These are phyloP conservation scores for Dillenia turbinata DNA, from an alignment of 164 flowering plant species.

Conservation along the genomic window DNA sequence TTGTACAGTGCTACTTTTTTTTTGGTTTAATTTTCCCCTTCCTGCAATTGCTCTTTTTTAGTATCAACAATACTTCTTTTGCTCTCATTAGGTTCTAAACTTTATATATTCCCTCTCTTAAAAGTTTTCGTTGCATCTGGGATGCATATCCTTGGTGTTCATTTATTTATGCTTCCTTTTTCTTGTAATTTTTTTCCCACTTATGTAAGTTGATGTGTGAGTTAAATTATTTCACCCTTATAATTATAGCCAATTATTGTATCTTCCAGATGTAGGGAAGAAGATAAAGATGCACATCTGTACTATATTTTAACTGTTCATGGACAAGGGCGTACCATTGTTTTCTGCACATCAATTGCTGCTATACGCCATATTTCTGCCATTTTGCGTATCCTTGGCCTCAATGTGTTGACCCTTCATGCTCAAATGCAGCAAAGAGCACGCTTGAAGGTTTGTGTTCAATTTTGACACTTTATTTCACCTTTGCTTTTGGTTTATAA, in stretches of 20 bases:
- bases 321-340: slow-evolving; percentile 90
- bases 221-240: not conserved
- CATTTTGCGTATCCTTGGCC: slow-evolving; percentile 54
- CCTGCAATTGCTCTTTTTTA: no score
- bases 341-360: slow-evolving; percentile 92
- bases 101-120: no score
- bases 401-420: slow-evolving; percentile 69
- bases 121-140: no score
- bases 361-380: slow-evolving; percentile 82
- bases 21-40: no score
- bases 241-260: slow-evolving; percentile 4
- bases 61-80: no score
- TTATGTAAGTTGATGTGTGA: not conserved
- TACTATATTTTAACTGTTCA: slow-evolving; percentile 84
- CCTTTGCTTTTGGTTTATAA: no score
- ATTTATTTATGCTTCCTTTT: no score
- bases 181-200: no score
- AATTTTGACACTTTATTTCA: not conserved
- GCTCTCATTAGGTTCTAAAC: no score
- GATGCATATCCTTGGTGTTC: no score
- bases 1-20: no score
- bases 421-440: slow-evolving; percentile 96
- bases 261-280: slow-evolving; percentile 80
- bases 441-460: slow-evolving; percentile 69
- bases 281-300: slow-evolving; percentile 91